Conservation (phyloP, 345 rosid species). For the Populus deltoides region DNA sequence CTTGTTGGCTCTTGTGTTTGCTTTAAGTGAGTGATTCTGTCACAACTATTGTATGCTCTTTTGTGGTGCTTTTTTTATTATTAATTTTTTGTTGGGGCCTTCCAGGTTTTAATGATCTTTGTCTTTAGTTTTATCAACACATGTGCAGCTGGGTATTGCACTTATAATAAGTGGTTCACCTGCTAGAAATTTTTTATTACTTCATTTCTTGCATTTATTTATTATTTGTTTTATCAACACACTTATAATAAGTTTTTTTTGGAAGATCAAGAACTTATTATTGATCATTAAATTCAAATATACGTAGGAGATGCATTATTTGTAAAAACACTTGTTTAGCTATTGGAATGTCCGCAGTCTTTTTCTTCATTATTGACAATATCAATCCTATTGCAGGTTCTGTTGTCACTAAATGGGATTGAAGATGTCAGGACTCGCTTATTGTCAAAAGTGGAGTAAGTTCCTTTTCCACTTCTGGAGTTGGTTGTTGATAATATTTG, state of each 20-base stretch:
- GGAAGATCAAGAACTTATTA: no score
- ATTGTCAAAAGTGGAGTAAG: conserved; percentile 72
- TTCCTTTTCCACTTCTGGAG: conserved; percentile 22
- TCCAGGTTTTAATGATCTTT: background rate
- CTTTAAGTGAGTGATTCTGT: no score
- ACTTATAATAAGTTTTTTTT: no score
- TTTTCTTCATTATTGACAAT: background rate
- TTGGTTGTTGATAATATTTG: background rate
- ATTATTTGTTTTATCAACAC: background rate
- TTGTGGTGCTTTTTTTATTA: no score
- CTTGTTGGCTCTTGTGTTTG: background rate
- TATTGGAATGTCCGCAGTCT: no score
- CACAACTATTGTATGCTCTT: no score
- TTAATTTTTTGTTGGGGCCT: no score
- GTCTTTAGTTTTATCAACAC: conserved; percentile 5
- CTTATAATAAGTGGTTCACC: background rate
- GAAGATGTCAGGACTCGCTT: conserved; percentile 57
- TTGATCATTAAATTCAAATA: no score
- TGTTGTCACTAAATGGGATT: conserved; percentile 69
- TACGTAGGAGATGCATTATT: no score
- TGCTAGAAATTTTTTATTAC: background rate
- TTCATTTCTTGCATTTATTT: background rate
- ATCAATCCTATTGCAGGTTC: conserved; percentile 49
- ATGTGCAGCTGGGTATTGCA: background rate
- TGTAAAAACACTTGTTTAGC: no score